Conservation (phyloP, 2,329 filamentous ascomycete species). For the Talaromyces atroroseus region DNA sequence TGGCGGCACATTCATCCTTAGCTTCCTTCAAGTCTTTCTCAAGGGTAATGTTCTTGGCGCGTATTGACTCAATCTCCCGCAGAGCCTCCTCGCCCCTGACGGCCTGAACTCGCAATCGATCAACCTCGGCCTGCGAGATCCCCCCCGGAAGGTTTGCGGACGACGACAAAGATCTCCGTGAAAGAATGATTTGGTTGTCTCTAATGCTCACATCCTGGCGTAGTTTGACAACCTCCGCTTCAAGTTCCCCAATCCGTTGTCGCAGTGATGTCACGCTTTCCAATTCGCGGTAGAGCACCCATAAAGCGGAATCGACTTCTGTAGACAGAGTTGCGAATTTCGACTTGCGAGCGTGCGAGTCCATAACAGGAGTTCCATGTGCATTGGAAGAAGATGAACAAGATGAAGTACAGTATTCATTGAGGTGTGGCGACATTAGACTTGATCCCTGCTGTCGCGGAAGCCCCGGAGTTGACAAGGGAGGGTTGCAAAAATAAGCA, state of each 20-base stretch:
- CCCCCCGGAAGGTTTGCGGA: not conserved
- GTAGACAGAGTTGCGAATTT: constrained; percentile 13
- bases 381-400: constrained; percentile 1
- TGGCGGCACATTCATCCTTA: constrained; percentile 7
- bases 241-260: constrained; percentile 13
- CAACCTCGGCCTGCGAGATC: constrained; percentile 12
- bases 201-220: constrained; percentile 15
- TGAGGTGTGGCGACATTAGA: not conserved
- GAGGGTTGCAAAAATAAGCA: not conserved
- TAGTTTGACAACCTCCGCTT: constrained; percentile 13
- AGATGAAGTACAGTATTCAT: not conserved
- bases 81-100: constrained; percentile 8
- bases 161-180: constrained; percentile 8
- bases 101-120: constrained; percentile 9
- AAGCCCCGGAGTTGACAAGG: not conserved
- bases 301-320: constrained; percentile 15
- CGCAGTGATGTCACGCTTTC: constrained; percentile 15
- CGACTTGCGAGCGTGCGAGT: constrained; percentile 15
- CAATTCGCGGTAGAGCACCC: constrained; percentile 14
- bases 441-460: not conserved
- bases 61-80: constrained; percentile 9
- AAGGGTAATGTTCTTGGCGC: constrained; percentile 7
- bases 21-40: constrained; percentile 11
- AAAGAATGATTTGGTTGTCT: constrained; percentile 15
- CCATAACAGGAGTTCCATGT: constrained; percentile 3